Conservation (phyloP, 495 filamentous ascomycete genomes). For the Penicillium paradoxum region DNA sequence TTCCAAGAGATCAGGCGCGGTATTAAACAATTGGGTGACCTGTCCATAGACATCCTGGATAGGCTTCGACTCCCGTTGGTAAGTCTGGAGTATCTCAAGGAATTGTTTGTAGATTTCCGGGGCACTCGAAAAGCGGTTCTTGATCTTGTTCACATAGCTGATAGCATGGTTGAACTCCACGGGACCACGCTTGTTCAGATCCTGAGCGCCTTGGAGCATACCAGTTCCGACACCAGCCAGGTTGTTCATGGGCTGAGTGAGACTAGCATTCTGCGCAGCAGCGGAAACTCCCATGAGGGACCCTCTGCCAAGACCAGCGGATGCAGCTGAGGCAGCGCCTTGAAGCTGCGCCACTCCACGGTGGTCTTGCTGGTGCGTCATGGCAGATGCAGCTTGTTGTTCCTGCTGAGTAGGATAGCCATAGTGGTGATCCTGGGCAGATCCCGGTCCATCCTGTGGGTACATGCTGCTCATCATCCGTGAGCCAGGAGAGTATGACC, state of each 20-base stretch:
- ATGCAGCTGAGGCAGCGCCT: constrained; percentile 65
- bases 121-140: constrained; percentile 94
- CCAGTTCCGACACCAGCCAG: constrained; percentile 41
- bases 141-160: constrained; percentile 99
- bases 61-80: constrained; percentile 95
- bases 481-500: constrained; percentile 43
- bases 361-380: constrained; percentile 73
- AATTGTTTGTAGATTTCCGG: constrained; percentile 99
- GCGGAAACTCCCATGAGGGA: constrained; percentile 42
- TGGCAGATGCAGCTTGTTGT: constrained; percentile 46
- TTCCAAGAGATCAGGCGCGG: constrained; percentile 92
- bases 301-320: constrained; percentile 40
- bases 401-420: constrained; percentile 45
- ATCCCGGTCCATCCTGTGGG: constrained; percentile 35
- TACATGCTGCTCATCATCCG: constrained; percentile 41
- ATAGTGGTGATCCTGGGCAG: constrained; percentile 40
- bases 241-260: constrained; percentile 45
- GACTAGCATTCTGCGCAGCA: constrained; percentile 42
- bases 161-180: constrained; percentile 99
- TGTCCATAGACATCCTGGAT: constrained; percentile 98
- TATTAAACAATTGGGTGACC: constrained; percentile 89
- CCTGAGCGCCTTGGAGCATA: constrained; percentile 52
- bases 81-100: constrained; percentile 96
- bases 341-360: constrained; percentile 75
- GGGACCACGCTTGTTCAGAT: constrained; percentile 79